Percentiles rank a stretch among this genome's conserved stretches.
These are phyloP conservation scores for Benincasa hispida DNA, from an alignment of 306 rosid genomes.

Conservation along the genomic window DNA sequence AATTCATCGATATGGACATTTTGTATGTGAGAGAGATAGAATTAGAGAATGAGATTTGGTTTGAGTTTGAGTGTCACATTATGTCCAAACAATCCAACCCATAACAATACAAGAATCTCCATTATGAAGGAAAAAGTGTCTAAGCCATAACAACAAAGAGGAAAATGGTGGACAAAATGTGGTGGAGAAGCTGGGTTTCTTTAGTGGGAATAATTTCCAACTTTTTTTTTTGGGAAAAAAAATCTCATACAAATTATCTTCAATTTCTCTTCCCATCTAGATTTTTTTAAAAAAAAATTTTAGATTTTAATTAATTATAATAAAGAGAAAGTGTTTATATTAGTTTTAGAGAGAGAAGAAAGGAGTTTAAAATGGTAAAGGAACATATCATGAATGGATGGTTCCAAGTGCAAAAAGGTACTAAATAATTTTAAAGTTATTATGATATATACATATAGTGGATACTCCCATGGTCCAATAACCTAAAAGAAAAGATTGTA, in stretches of 20 bases:
- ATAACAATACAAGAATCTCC: constrained; percentile 3
- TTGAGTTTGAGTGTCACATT: neutral
- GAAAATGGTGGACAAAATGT: constrained; percentile 1
- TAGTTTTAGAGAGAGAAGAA: neutral
- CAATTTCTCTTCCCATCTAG: neutral
- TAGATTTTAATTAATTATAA: no score
- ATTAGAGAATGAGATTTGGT: neutral
- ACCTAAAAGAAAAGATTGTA: neutral
- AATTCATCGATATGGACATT: neutral
- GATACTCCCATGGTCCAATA: constrained; percentile 4
- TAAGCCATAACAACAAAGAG: neutral
- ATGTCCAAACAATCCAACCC: neutral
- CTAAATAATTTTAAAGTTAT: neutral
- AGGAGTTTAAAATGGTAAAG: neutral
- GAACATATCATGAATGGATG: constrained; percentile 7
- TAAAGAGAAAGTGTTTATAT: neutral
- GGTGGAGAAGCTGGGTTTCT: constrained; percentile 7
- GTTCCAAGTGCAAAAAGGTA: neutral
- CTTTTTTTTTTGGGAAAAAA: neutral
- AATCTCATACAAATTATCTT: neutral
- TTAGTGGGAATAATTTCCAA: neutral
- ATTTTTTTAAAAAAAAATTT: neutral
- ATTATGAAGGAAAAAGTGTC: neutral
- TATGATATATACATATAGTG: neutral
- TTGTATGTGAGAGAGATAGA: neutral